These are phyloP conservation scores for Trichoderma gracile DNA, from an alignment of 2,329 filamentous ascomycete genomes.

Conservation along the genomic window DNA sequence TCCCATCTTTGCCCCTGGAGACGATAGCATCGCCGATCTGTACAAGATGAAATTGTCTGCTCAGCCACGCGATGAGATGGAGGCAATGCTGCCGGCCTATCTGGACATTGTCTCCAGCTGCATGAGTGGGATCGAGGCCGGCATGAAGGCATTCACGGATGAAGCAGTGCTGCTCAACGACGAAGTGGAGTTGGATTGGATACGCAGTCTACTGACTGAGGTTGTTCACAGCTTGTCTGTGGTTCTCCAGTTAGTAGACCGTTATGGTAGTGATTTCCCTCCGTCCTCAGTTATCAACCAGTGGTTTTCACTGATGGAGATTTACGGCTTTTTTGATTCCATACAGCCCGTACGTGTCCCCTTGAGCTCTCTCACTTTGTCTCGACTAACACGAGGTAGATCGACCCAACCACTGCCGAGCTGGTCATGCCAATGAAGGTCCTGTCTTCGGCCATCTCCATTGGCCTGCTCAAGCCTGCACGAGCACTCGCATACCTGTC, in stretches of 20 bases:
- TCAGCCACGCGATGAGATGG: constrained; percentile 42
- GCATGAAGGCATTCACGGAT: constrained; percentile 54
- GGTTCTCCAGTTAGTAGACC: constrained; percentile 69
- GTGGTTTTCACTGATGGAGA: constrained; percentile 75
- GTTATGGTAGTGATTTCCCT: constrained; percentile 55
- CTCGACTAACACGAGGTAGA: constrained; percentile 34
- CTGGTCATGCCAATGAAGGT: constrained; percentile 67
- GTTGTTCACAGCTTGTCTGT: constrained; percentile 72
- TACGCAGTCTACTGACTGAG: constrained; percentile 65
- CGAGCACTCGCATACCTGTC: constrained; percentile 51
- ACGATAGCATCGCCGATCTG: constrained; percentile 34
- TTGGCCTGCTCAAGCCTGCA: constrained; percentile 69
- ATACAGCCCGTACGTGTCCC: constrained; percentile 46
- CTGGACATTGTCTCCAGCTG: constrained; percentile 49
- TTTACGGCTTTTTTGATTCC: constrained; percentile 68
- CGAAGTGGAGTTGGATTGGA: constrained; percentile 60
- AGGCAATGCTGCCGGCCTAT: constrained; percentile 51
- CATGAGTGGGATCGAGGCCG: constrained; percentile 51
- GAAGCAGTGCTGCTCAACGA: constrained; percentile 52
- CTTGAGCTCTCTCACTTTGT: not conserved
- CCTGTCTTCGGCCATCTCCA: constrained; percentile 67
- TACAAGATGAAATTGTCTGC: constrained; percentile 36
- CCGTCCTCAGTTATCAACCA: constrained; percentile 59
- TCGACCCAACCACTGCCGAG: constrained; percentile 47
- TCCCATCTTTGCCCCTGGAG: constrained; percentile 38